Evolutionary conservation across 495 filamentous ascomycete species (phyloP).

Genomic region (Lentithecium fluviatile): DNA sequence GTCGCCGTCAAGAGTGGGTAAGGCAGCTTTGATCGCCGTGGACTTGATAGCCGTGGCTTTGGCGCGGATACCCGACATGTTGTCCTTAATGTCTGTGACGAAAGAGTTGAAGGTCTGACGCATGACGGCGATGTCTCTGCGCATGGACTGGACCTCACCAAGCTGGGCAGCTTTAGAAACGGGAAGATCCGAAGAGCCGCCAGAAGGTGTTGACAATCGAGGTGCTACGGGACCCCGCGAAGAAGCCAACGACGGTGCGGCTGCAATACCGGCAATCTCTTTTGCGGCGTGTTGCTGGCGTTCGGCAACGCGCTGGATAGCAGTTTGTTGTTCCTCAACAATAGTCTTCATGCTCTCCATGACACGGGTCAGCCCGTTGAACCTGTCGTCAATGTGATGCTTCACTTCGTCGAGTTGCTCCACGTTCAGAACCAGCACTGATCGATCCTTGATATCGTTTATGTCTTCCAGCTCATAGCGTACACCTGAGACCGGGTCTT

Average conservation of each 20-base stretch:
- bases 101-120: slow-evolving; percentile 92
- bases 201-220: slow-evolving; percentile 18
- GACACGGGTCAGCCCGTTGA: slow-evolving; percentile 73
- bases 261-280: slow-evolving; percentile 80
- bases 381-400: slow-evolving; percentile 87
- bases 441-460: slow-evolving; percentile 90
- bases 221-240: slow-evolving; percentile 26
- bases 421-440: slow-evolving; percentile 89
- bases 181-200: slow-evolving; percentile 14
- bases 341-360: slow-evolving; percentile 78
- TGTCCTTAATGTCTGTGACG: slow-evolving; percentile 79
- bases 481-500: slow-evolving; percentile 90
- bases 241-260: slow-evolving; percentile 55
- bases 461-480: slow-evolving; percentile 95
- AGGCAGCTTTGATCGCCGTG: slow-evolving; percentile 63
- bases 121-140: slow-evolving; percentile 87
- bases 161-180: slow-evolving; percentile 52
- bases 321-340: slow-evolving; percentile 73
- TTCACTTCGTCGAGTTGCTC: slow-evolving; percentile 97
- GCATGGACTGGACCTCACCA: slow-evolving; percentile 74
- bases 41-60: slow-evolving; percentile 80
- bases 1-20: slow-evolving; percentile 65
- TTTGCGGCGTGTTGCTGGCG: slow-evolving; percentile 87
- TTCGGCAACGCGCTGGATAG: slow-evolving; percentile 85
- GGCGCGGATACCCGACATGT: slow-evolving; percentile 75